Evolutionary conservation across 768 basidiomycete species (phyloP), one percentile per base, ranked within the genome.

Genomic region (Lentinus tigrinus): DNA sequence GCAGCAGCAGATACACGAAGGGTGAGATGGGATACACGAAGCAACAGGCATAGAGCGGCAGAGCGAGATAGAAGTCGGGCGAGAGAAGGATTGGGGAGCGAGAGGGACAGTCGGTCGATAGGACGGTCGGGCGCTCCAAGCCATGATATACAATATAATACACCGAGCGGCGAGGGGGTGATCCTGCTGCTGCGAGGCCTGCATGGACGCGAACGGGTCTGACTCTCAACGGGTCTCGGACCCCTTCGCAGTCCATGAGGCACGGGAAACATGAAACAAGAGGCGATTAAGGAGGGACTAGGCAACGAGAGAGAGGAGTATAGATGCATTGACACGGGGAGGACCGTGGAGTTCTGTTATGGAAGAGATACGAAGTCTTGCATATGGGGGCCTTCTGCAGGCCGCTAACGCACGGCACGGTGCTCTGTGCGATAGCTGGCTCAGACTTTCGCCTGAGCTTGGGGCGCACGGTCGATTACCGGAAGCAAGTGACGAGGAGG

Each of bases 401-500:
- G 49, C 49, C 36, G 19, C 13, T 17, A 9, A 36, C 36, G 49
- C 49, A 24, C 49, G 21, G 31, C 36, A 14, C 48, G 48, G 19
- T 8, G 28, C 13, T 34, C 26, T 10, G 47, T 48, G 47, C 27
- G 47, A 10, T 24, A 14, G n/a, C 8, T 50, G 19, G 31, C 49
- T 50, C 49, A 50, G 36, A 50, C 49, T 38, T 23, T 28, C 49
- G 49, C 49, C 49, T 50, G 49, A 38, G 49, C 49, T 23, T 48
- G 27, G 24, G 9, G 10, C 6, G 44, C 4, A 11, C 10, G 21
- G 43, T 23, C 11, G 52, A 38, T 65, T 54, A 69, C 52, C 61
- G 61, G 56, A 63, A 67, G 56, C 68, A 71, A 27, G 68, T 66
- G 37, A 91, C 81, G 47, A 91, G 73, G 13, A 90, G 73, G n/a